Base-by-base conservation (phyloP, 169 alveolate species). In the Amoebophrya sp. region DNA sequence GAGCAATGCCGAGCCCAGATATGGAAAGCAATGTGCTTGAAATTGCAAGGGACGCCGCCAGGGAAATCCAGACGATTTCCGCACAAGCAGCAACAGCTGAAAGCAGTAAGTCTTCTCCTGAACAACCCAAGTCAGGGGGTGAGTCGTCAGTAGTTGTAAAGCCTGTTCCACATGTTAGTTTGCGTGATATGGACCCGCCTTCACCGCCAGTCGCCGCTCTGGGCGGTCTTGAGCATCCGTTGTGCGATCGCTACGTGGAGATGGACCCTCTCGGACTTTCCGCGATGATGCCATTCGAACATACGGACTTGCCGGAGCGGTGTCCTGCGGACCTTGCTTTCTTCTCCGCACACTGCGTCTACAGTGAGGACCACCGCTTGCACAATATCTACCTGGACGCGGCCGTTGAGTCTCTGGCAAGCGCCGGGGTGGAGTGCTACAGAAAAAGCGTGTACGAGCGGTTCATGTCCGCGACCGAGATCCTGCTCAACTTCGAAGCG, bases 341-440 rank as follows among this genome's bases (percentile, higher is more conserved):
- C 83, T 65, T 65, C 33, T 18, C n/a, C 38, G 83, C 83, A 6
- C 38, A 65, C 83, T 65, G 83, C 83, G 83, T 65, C n/a, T n/a
- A n/a, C n/a, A n/a, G n/a, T n/a, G n/a, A 65, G 83, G n/a, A 26
- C 83, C 83, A 65, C 83, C 83, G 33, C 33, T 36, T 65, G 83
- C 83, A 65, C 83, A 65, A 65, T 36, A 65, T 65, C n/a, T 26
- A 26, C 38, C 83, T 65, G 33, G 83, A 65, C 83, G 12, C 83
- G 36, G 83, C 83, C 38, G 83, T 65, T 6, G 83, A 65, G 83
- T 36, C 18, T 0, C 83, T 65, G 36, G 83, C 83, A 6, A 18
- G 39, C 33, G 83, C 83, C 38, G 83, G 83, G 36, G 83, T 65
- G 83, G 33, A 65, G 83, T 65, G 83, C 83, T 65, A 65, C 83